A percentile compares a stretch with the other conserved stretches of the same genome.
Conservation (phyloP, 306 rosid genomes). For the Casuarina glauca region DNA sequence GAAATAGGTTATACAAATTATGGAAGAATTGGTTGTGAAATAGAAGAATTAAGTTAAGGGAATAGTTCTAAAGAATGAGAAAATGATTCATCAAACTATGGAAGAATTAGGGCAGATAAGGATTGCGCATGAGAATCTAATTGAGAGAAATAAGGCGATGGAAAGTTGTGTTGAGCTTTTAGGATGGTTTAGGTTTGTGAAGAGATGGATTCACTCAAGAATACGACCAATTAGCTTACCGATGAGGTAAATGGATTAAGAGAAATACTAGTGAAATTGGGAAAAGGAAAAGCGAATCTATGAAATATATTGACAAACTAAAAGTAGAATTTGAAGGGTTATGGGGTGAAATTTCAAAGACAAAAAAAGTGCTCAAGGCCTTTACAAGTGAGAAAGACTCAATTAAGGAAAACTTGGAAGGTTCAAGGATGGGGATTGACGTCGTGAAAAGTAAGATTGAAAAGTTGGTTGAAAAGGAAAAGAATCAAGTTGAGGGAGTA, state of each 20-base stretch:
- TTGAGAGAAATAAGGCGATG: slow-evolving; percentile 32
- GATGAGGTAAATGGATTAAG: slow-evolving; percentile 37
- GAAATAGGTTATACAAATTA: no score
- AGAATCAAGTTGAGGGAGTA: slow-evolving; percentile 29
- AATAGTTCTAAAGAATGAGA: slow-evolving; percentile 35
- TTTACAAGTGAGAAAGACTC: slow-evolving; percentile 41
- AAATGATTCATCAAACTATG: slow-evolving; percentile 24
- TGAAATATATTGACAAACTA: slow-evolving; percentile 33
- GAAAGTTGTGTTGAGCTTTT: slow-evolving; percentile 28
- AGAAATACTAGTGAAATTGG: slow-evolving; percentile 37
- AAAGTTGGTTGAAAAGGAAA: slow-evolving; percentile 34
- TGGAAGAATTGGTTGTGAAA: no score
- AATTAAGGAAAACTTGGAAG: slow-evolving; percentile 34
- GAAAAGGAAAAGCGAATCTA: slow-evolving; percentile 24
- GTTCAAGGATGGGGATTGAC: not conserved
- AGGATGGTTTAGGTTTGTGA: slow-evolving; percentile 20
- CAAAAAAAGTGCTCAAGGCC: slow-evolving; percentile 24
- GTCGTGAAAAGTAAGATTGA: slow-evolving; percentile 38
- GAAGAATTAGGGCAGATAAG: slow-evolving; percentile 41
- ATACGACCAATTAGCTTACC: slow-evolving; percentile 8
- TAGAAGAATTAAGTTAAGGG: slow-evolving; percentile 35
- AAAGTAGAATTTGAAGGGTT: slow-evolving; percentile 26
- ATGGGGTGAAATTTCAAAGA: slow-evolving; percentile 31
- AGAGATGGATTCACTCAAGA: slow-evolving; percentile 51
- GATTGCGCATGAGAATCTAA: slow-evolving; percentile 22